Base-by-base conservation (phyloP, 805 yeast genomes). In the Candida takata region DNA sequence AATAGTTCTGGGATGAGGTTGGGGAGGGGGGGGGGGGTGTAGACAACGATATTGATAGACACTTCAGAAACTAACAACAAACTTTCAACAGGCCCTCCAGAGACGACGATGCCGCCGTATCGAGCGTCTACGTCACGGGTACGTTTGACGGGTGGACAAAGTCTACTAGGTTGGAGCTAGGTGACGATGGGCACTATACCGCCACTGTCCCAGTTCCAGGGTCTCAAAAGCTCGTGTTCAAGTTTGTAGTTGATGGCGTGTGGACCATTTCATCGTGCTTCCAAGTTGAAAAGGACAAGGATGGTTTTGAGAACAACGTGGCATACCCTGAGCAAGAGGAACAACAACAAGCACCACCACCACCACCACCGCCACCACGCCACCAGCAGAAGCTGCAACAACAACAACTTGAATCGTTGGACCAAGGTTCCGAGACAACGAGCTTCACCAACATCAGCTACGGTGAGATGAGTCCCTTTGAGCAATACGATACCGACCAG, bases 111-210 rank as follows among this genome's bases (percentile, higher is more conserved):
- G n/a, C n/a, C n/a, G n/a, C n/a, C n/a, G n/a, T n/a, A 20, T 20
- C 23, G 10, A 20, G 23, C n/a, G 81, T 76, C 29, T 70, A 67
- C 42, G 74, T 77, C 31, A 72, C 81, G 26, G 82, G 82, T n/a
- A 62, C 71, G 20, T 72, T 72, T 50, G 79, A 73, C 47, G 62
- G 70, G 47, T 77, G 83, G 83, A 38, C 64, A 27, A 65, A 67
- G 48, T 57, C 72, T 3, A 60, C 68, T 32, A 58, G 57, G 20
- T 56, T 75, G 37, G 62, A 60, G 26, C 62, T 61, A 48, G 34
- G 34, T 11, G 63, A 61, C 33, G 55, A 63, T 18, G 69, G 66
- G 19, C 61, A 60, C 35, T 67, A 66, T 42, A 48, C 67, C 18
- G 65, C 63, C 24, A 74, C 77, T 8, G 52, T 73, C 30, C 69